Base-by-base conservation (phyloP, 2,329 filamentous ascomycete genomes). In the Beauveria asiatica region DNA sequence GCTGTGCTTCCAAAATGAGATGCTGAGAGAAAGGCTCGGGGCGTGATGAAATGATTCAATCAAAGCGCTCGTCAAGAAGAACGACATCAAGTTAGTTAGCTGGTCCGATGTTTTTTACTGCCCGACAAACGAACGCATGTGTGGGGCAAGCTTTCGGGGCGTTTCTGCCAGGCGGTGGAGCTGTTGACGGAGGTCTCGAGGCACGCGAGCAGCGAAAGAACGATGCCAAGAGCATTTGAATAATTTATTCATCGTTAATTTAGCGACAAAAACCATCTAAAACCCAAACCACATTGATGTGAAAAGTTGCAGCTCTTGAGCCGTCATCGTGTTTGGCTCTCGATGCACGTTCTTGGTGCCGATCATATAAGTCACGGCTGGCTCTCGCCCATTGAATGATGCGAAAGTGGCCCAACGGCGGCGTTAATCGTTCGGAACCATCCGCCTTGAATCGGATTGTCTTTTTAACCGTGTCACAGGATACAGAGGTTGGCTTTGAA, bases 121-220 rank as follows among this genome's bases (percentile, higher is more conserved):
- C 44, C 54, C 45, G n/a, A 49, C 42, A 30, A 49, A 6, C 17
- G 19, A 41, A 37, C 21, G 27, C 19, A n/a, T 17, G 21, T 39
- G 54, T 57, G 54, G 54, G 44, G 54, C 44, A n/a, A 4, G 21
- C 7, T 16, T 33, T 37, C n/a, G n/a, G 19, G 25, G 25, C 25
- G 10, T 37, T 59, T 59, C 57, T 59, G 57, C 57, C 57, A 46
- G 57, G 57, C 48, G 57, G 57, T 59, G 57, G 57, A 45, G 56
- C 30, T 16, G 21, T 25, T 10, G 25, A 42, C 30, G 16, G 30
- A 23, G 10, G 17, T 19, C 10, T 37, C 7, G 50, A 33, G 5
- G 19, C 50, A 53, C 21, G 50, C 30, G 50, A 53, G 33, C 13
- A n/a, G 4, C 13, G 21, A 19, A 27, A 16, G 27, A 19, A 23